Evolutionary conservation across 345 rosid species (phyloP).

Genomic region (Hypericum perforatum): DNA sequence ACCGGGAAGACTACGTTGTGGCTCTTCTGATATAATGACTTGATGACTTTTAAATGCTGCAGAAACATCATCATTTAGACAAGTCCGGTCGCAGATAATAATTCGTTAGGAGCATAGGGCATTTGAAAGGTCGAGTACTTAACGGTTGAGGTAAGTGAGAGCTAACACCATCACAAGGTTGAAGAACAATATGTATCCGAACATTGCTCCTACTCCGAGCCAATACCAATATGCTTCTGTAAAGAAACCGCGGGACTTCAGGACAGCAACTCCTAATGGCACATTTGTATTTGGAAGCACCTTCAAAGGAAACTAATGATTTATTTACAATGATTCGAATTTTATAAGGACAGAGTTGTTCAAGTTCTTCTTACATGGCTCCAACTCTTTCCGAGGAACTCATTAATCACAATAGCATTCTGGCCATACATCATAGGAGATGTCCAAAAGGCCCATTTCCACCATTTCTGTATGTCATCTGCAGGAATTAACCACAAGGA

Average conservation of each 20-base stretch:
- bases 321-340: neutral
- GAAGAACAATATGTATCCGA: neutral
- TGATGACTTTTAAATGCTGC: neutral
- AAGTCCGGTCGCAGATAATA: neutral
- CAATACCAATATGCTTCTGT: slow-evolving; percentile 1
- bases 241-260: slow-evolving; percentile 1
- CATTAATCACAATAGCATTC: slow-evolving; percentile 6
- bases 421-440: slow-evolving; percentile 14
- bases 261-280: neutral
- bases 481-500: neutral
- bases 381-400: slow-evolving; percentile 9
- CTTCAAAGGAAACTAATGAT: neutral
- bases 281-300: neutral
- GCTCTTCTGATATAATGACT: neutral
- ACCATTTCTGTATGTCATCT: slow-evolving; percentile 13
- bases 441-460: slow-evolving; percentile 14
- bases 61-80: neutral
- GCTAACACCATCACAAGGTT: neutral
- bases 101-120: neutral
- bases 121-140: neutral
- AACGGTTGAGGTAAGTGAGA: slow-evolving; percentile 1
- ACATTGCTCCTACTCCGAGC: neutral
- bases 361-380: slow-evolving; percentile 4
- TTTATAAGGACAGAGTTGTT: neutral
- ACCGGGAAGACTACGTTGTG: neutral